Evolutionary conservation across 2,329 filamentous ascomycete species (phyloP).

Genomic region (Whalleya microplaca): DNA sequence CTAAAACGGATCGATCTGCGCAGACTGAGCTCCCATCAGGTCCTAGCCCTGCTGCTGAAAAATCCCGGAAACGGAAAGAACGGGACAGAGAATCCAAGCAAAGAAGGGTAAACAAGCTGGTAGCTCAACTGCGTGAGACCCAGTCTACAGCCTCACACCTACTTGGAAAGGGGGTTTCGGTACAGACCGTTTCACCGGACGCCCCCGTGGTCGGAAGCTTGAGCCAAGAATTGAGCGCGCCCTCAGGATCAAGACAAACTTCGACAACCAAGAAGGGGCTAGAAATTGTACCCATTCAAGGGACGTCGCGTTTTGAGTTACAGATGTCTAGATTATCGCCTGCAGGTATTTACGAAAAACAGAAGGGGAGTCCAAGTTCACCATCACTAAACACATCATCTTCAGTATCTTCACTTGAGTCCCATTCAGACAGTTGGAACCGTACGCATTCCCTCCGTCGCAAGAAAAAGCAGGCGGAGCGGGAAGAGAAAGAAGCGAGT

Average conservation of each 20-base stretch:
- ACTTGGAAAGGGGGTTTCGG: neutral
- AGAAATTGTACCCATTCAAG: slow-evolving; percentile 10
- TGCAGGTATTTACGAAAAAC: slow-evolving; percentile 3
- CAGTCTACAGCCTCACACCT: slow-evolving; percentile 1
- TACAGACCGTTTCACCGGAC: slow-evolving; percentile 7
- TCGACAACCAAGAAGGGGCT: slow-evolving; percentile 10
- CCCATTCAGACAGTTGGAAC: slow-evolving; percentile 7
- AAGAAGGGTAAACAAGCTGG: slow-evolving; percentile 27
- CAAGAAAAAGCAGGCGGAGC: slow-evolving; percentile 20
- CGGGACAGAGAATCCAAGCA: slow-evolving; percentile 30
- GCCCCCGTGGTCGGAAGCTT: slow-evolving; percentile 13
- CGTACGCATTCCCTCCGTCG: slow-evolving; percentile 19
- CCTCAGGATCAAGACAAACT: neutral
- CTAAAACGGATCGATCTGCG: slow-evolving; percentile 3
- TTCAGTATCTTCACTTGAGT: slow-evolving; percentile 9
- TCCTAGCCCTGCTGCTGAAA: slow-evolving; percentile 4
- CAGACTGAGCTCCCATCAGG: slow-evolving; percentile 15
- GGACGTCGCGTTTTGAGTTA: slow-evolving; percentile 5
- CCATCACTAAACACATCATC: slow-evolving; percentile 16
- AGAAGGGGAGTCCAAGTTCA: slow-evolving; percentile 8
- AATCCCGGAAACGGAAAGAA: slow-evolving; percentile 21
- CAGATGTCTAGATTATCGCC: slow-evolving; percentile 7
- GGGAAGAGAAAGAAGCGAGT: slow-evolving; percentile 18
- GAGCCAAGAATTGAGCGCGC: neutral
- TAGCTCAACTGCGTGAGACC: slow-evolving; percentile 7